phyloP scores from a whole-genome alignment of 2,329 filamentous ascomycete genomes.

The Dactylellina sp. region DNA sequence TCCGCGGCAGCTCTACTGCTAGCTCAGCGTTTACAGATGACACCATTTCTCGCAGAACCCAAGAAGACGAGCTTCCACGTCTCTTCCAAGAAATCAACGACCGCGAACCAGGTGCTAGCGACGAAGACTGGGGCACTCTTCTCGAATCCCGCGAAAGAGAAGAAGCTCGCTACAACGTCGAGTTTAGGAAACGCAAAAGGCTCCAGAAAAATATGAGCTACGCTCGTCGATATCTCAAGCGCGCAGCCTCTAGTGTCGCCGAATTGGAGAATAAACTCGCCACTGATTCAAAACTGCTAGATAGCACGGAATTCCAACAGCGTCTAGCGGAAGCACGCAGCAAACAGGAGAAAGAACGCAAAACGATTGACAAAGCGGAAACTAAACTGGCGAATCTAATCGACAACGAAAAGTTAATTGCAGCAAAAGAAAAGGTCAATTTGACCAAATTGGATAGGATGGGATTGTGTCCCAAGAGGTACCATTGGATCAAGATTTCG shows the following conservation, averaged over 20 bases:
- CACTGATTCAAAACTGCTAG: background rate
- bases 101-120: constrained; percentile 72
- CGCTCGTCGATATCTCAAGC: constrained; percentile 60
- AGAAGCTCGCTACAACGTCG: background rate
- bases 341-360: constrained; percentile 6
- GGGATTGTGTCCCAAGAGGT: constrained; percentile 72
- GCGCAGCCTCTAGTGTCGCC: background rate
- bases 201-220: constrained; percentile 64
- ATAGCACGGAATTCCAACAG: background rate
- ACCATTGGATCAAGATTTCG: constrained; percentile 71
- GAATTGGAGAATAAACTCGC: constrained; percentile 3
- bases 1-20: constrained; percentile 9
- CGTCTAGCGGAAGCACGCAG: background rate
- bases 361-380: constrained; percentile 1
- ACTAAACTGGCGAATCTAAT: constrained; percentile 51
- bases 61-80: constrained; percentile 8
- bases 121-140: constrained; percentile 69
- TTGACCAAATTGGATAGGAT: constrained; percentile 66
- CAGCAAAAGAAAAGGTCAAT: constrained; percentile 60
- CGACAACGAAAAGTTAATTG: constrained; percentile 58
- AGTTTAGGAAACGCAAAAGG: constrained; percentile 67
- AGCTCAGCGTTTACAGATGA: background rate
- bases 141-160: constrained; percentile 6
- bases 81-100: constrained; percentile 1
- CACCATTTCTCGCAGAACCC: background rate